These are phyloP conservation scores for Ashbya aceris DNA, from an alignment of 1,139 yeast genomes.

Conservation along the genomic window DNA sequence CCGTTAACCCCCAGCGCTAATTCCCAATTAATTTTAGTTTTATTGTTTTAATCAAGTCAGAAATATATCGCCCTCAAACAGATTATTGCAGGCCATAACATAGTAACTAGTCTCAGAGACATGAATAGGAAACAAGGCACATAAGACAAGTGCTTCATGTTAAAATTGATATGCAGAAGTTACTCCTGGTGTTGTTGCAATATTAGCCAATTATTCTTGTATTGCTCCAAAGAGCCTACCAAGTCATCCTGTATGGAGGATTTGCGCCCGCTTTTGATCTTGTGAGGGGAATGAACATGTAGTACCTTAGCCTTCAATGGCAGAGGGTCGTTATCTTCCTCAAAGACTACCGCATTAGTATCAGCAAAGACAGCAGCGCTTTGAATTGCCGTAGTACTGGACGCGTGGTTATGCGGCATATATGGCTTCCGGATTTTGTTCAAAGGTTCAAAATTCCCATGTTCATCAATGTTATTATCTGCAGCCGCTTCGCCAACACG, in stretches of 20 bases:
- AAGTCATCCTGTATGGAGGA: conserved; percentile 27
- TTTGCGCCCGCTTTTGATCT: conserved; percentile 18
- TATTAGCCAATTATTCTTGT: conserved; percentile 30
- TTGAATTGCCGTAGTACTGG: conserved; percentile 25
- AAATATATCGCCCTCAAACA: too few species aligned
- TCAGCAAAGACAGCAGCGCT: conserved; percentile 24
- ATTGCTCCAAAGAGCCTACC: conserved; percentile 30
- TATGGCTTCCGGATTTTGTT: conserved; percentile 8
- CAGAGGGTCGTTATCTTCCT: conserved; percentile 24
- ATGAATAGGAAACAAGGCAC: background rate
- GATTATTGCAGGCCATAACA: background rate
- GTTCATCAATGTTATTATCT: background rate
- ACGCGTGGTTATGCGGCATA: conserved; percentile 15
- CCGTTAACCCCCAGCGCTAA: too few species aligned
- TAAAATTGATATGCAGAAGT: background rate
- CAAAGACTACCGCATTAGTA: conserved; percentile 27
- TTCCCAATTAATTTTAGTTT: too few species aligned
- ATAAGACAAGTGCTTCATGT: too few species aligned
- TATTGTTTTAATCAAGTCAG: too few species aligned
- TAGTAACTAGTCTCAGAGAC: background rate
- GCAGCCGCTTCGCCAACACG: too few species aligned
- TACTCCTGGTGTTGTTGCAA: conserved; percentile 26
- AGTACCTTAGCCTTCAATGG: conserved; percentile 12
- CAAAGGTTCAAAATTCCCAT: background rate
- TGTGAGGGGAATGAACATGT: conserved; percentile 8